Base-by-base conservation (phyloP, 306 rosid genomes). In the Clitoria ternatea region DNA sequence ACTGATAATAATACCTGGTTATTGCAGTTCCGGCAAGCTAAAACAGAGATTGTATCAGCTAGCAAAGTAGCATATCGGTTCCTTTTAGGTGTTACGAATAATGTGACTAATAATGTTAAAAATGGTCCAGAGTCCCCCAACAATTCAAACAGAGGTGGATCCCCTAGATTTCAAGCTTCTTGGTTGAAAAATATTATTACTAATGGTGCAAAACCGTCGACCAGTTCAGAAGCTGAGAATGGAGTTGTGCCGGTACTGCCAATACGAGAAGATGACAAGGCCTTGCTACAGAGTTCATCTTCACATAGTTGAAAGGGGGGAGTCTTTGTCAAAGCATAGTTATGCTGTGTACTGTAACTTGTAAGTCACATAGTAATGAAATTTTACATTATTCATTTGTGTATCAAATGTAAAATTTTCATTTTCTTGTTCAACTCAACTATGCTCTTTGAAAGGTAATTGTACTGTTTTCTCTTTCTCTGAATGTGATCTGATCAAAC, bases 51-150 rank as follows among this genome's bases (percentile, higher is more conserved):
- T 47, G 84, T 91, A 40, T 59, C 96, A 0, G 99, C 97, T 1
- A 91, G 99, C 91, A 95, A 88, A 83, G 97, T 95, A 66, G 99
- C 99, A 10, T 95, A 91, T 71, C 84, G 92, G 56, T 95, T 91
- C 81, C 83, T 95, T 24, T 12, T 72, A 10, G 97, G 97, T 14
- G 96, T 88, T 52, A 80, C 98, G 2, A 90, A 79, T 70, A 93
- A 90, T 27, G 94, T 87, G 23, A 79, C 96, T 4, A 90, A 74
- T 66, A 93, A 89, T 42, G 80, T 80, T 48, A 78, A 48, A 37
- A 40, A 72, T 64, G 67, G 88, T 32, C 69, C 89, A 0, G 96
- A 87, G 48, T 61, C 96, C 59, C 79, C 91, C 8, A 82, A 82
- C 78, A 84, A 86, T 81, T 82, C 96, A 30, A 83, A 79, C 89